Evolutionary conservation across 495 filamentous ascomycete genomes (phyloP).

Genomic region (Penicillium macrosclerotiorum): DNA sequence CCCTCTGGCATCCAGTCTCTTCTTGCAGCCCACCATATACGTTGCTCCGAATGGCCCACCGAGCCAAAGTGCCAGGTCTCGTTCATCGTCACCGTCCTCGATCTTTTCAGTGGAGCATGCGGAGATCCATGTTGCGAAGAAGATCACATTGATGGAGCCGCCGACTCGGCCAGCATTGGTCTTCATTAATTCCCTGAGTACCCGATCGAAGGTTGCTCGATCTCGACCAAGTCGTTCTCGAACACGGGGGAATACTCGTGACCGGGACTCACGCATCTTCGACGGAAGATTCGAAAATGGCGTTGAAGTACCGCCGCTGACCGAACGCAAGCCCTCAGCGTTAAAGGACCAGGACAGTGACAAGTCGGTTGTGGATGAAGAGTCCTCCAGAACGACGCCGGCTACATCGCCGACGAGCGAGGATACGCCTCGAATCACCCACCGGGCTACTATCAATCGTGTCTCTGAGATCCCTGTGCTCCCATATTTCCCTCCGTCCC

Average conservation of each 20-base stretch:
- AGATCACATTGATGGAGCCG: slow-evolving; percentile 37
- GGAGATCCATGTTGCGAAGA: slow-evolving; percentile 37
- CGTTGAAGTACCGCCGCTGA: slow-evolving; percentile 9
- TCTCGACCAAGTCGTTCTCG: slow-evolving; percentile 10
- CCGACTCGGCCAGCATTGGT: slow-evolving; percentile 35
- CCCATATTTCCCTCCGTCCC: slow-evolving; percentile 21
- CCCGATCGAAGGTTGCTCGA: slow-evolving; percentile 16
- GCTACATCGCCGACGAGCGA: slow-evolving; percentile 2
- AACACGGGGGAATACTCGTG: slow-evolving; percentile 18
- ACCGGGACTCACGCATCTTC: slow-evolving; percentile 14
- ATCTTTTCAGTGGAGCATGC: slow-evolving; percentile 35
- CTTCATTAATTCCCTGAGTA: slow-evolving; percentile 31
- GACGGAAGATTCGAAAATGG: slow-evolving; percentile 13
- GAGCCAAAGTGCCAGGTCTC: slow-evolving; percentile 12
- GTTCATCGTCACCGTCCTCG: slow-evolving; percentile 33
- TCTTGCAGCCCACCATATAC: slow-evolving; percentile 35
- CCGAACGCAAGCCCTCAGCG: slow-evolving; percentile 6
- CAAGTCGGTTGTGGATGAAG: slow-evolving; percentile 3
- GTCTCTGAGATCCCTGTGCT: slow-evolving; percentile 29
- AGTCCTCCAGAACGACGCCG: neutral
- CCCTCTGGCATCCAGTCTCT: slow-evolving; percentile 33
- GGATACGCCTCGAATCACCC: neutral
- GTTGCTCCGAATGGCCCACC: slow-evolving; percentile 26
- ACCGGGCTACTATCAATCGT: slow-evolving; percentile 21
- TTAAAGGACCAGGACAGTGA: neutral